A percentile compares a stretch with the other conserved stretches of the same genome.
Conservation (phyloP, 176 grass and related monocot genomes). For the Rhynchospora breviuscula region DNA sequence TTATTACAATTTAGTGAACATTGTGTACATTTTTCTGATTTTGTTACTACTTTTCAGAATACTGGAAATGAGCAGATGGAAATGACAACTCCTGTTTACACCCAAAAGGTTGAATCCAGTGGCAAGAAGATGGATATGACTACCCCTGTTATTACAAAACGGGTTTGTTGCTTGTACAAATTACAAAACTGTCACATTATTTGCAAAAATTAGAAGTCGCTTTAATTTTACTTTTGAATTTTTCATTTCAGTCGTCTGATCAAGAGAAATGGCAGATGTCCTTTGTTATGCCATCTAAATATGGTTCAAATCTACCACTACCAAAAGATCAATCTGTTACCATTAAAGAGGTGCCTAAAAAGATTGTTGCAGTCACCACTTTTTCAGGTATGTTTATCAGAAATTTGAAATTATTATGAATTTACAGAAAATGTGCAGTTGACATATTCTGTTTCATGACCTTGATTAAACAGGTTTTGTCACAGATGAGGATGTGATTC, state of each 20-base stretch:
- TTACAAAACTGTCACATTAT: background rate
- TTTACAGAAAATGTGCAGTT: background rate
- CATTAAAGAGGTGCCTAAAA: slow-evolving; percentile 67
- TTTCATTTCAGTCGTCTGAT: slow-evolving; percentile 31
- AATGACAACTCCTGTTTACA: slow-evolving; percentile 92
- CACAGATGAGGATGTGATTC: slow-evolving; percentile 60
- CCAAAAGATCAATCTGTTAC: slow-evolving; percentile 71
- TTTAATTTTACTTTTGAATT: slow-evolving; percentile 12
- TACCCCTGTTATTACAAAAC: slow-evolving; percentile 83
- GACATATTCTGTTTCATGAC: background rate
- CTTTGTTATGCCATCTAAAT: slow-evolving; percentile 90
- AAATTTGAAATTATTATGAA: background rate
- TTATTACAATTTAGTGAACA: background rate
- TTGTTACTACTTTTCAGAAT: slow-evolving; percentile 47
- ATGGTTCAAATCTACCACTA: slow-evolving; percentile 61
- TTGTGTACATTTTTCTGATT: background rate
- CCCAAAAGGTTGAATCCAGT: slow-evolving; percentile 34
- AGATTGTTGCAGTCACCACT: slow-evolving; percentile 52
- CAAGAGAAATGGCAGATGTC: slow-evolving; percentile 78
- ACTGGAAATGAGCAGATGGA: slow-evolving; percentile 63
- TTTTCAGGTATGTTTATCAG: slow-evolving; percentile 56
- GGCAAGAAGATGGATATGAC: slow-evolving; percentile 89
- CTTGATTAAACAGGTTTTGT: slow-evolving; percentile 61
- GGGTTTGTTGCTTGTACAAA: slow-evolving; percentile 23
- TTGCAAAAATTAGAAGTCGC: background rate